Conservation (phyloP, 2,329 filamentous ascomycete species). For the Paecilomyces sp. region DNA sequence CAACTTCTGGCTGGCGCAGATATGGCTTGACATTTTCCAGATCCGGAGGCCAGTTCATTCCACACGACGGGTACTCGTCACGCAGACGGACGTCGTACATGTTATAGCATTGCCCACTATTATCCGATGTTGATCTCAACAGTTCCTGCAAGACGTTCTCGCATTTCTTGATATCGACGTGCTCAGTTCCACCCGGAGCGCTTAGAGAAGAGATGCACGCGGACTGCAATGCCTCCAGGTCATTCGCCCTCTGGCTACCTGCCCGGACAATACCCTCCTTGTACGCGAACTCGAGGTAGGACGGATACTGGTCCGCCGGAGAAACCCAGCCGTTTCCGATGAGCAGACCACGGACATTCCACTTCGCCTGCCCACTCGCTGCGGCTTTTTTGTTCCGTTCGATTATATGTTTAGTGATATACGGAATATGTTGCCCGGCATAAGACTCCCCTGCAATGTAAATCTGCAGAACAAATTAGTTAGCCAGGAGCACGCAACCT, state of each 20-base stretch:
- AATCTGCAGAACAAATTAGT: conserved; percentile 48
- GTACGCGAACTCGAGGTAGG: conserved; percentile 77
- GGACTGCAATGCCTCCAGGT: conserved; percentile 61
- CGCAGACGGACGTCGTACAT: conserved; percentile 94
- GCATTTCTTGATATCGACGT: conserved; percentile 64
- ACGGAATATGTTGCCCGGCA: conserved; percentile 93
- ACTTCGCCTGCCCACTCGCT: conserved; percentile 41
- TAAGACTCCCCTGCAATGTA: conserved; percentile 96
- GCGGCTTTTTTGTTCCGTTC: conserved; percentile 67
- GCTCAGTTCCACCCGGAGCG: conserved; percentile 49
- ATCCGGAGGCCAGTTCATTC: conserved; percentile 97
- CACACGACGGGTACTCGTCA: conserved; percentile 75
- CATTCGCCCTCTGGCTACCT: conserved; percentile 55
- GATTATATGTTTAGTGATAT: conserved; percentile 86
- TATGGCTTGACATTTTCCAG: conserved; percentile 72
- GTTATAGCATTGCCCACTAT: conserved; percentile 64
- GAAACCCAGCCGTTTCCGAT: conserved; percentile 99
- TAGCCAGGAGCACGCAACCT: not conserved
- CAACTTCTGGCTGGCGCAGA: conserved; percentile 73
- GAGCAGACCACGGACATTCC: conserved; percentile 77
- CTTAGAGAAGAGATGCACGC: conserved; percentile 59
- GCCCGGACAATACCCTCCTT: conserved; percentile 65
- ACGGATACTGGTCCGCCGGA: conserved; percentile 78
- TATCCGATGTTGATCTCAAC: conserved; percentile 56
- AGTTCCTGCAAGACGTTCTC: conserved; percentile 71